Evolutionary conservation across 108 stramenopile genomes (phyloP).

Genomic region (Skeletonema marinoi): DNA sequence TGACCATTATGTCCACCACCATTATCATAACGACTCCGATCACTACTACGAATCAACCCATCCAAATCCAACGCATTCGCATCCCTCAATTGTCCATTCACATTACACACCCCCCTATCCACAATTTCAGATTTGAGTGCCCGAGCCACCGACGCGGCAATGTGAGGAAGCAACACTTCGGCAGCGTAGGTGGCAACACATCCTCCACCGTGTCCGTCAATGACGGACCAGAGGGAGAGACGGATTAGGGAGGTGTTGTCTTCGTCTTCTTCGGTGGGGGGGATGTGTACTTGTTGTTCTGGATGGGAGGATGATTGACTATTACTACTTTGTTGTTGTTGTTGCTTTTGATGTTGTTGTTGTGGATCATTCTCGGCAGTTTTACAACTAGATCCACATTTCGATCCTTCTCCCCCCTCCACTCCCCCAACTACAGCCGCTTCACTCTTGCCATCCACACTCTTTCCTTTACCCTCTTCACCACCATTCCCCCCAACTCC

Average conservation of each 20-base stretch:
- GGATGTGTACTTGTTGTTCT: conserved; percentile 9
- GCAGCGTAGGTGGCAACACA: conserved; percentile 83
- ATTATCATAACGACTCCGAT: conserved; percentile 40
- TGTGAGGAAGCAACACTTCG: conserved; percentile 76
- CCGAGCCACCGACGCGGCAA: conserved; percentile 69
- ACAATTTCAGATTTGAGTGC: conserved; percentile 78
- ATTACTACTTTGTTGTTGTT: conserved; percentile 39
- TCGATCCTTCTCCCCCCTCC: not conserved
- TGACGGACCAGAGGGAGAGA: conserved; percentile 79
- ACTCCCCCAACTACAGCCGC: not conserved
- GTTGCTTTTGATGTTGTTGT: not conserved
- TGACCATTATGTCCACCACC: not conserved
- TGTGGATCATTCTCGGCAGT: not conserved
- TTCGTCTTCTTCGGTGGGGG: conserved; percentile 20
- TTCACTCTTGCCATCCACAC: not conserved
- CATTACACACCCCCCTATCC: conserved; percentile 73
- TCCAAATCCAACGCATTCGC: conserved; percentile 83
- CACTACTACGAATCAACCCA: conserved; percentile 71
- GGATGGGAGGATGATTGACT: conserved; percentile 17
- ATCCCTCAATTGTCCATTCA: conserved; percentile 83
- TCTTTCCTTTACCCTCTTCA: not conserved
- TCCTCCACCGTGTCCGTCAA: conserved; percentile 89
- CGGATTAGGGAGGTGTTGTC: conserved; percentile 61
- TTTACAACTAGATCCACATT: not conserved
- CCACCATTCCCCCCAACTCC: not conserved